Conservation (phyloP, 225 moss, liverwort and hornwort genomes). For the Climacium dendroides region DNA sequence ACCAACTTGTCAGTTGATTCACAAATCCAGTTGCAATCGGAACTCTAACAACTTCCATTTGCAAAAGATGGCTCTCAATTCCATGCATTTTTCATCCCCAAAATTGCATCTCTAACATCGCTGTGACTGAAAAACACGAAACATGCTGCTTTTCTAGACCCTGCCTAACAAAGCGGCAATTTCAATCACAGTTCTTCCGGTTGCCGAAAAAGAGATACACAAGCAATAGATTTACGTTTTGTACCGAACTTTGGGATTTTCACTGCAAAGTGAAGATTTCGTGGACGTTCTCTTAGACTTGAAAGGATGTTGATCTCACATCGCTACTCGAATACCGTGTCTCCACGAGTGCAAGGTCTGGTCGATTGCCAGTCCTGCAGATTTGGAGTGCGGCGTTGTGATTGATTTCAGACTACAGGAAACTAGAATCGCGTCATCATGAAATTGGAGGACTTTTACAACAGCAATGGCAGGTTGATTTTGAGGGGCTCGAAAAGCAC, state of each 20-base stretch:
- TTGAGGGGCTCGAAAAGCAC: not conserved
- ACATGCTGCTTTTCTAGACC: not conserved
- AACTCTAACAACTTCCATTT: not conserved
- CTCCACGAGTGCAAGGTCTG: not conserved
- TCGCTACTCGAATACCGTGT: not conserved
- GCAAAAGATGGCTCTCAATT: not conserved
- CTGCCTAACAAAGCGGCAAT: too few relatives aligned
- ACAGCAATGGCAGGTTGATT: not conserved
- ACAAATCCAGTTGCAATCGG: not conserved
- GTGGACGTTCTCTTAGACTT: not conserved
- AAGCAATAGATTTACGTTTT: not conserved
- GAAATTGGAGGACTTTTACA: not conserved
- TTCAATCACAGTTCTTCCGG: not conserved
- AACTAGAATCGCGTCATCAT: not conserved
- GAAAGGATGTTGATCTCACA: not conserved
- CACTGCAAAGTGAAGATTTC: not conserved
- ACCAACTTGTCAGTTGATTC: not conserved
- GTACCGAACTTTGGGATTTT: not conserved
- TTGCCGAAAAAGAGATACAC: not conserved
- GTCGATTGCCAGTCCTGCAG: not conserved
- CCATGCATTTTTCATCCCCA: too few relatives aligned
- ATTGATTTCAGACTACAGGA: not conserved
- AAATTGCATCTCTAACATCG: too few relatives aligned
- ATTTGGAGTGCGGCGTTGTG: not conserved
- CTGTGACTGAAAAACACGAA: too few relatives aligned